A percentile compares a stretch with the other conserved stretches of the same genome.
Conservation (phyloP, 495 filamentous ascomycete species). For the Annulohypoxylon bovei region DNA sequence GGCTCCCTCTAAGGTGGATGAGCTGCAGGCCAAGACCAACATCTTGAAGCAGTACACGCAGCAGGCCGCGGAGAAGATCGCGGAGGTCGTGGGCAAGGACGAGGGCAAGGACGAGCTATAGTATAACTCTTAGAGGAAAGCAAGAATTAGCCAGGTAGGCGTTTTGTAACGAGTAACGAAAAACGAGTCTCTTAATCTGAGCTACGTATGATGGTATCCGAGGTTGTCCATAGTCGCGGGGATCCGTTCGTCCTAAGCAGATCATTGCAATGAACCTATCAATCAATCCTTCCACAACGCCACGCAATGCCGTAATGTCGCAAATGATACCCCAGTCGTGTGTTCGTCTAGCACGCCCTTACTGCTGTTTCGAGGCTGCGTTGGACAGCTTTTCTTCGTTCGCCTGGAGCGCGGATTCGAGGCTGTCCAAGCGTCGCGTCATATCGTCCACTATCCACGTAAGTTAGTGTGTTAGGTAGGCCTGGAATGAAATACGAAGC, state of each 20-base stretch:
- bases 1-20: conserved; percentile 86
- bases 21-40: conserved; percentile 86
- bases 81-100: conserved; percentile 44
- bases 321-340: conserved; percentile 2
- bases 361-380: conserved; percentile 40
- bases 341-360: background rate
- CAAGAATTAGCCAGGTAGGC: conserved; percentile 9
- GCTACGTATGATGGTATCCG: conserved; percentile 4
- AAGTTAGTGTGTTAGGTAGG: conserved; percentile 8
- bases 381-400: conserved; percentile 53
- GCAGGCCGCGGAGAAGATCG: conserved; percentile 37
- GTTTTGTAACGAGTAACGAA: conserved; percentile 33
- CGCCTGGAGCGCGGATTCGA: conserved; percentile 77
- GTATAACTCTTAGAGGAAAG: conserved; percentile 36
- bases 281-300: conserved; percentile 37
- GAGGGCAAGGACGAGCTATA: conserved; percentile 76
- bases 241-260: conserved; percentile 1
- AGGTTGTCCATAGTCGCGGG: background rate
- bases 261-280: background rate
- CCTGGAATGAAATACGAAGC: background rate
- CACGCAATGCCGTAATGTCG: conserved; percentile 30
- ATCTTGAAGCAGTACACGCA: conserved; percentile 81
- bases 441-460: conserved; percentile 86
- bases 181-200: conserved; percentile 15
- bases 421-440: conserved; percentile 85